phyloP scores from a whole-genome alignment of 208 protist species.

The Leishmania tarentolae region DNA sequence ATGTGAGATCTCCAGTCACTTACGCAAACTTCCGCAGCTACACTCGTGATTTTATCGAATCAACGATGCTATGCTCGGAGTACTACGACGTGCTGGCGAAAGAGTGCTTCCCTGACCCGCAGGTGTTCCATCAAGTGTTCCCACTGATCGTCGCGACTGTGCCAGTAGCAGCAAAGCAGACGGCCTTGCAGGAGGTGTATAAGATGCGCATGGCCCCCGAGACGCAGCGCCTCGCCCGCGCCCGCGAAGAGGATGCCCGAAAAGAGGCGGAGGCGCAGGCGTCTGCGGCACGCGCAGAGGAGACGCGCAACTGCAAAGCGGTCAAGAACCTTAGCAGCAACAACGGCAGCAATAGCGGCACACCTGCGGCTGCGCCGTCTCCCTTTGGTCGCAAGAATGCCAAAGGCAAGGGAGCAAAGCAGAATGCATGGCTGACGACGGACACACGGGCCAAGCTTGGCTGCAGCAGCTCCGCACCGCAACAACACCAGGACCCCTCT shows the following conservation, averaged over 20 bases:
- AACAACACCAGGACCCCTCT: constrained; percentile 18
- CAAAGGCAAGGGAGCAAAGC: constrained; percentile 32
- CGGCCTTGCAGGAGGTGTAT: constrained; percentile 66
- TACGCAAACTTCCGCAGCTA: constrained; percentile 50
- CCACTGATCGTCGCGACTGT: constrained; percentile 77
- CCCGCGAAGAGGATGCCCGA: constrained; percentile 53
- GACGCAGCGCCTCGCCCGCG: constrained; percentile 44
- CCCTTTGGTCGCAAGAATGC: constrained; percentile 6
- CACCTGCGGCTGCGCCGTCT: constrained; percentile 4
- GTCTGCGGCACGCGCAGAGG: constrained; percentile 25
- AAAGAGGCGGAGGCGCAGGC: constrained; percentile 41
- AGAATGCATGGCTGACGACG: constrained; percentile 51
- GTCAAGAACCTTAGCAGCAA: not conserved
- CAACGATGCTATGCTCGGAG: constrained; percentile 53
- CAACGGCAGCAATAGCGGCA: constrained; percentile 3
- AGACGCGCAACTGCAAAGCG: constrained; percentile 16
- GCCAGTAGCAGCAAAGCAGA: constrained; percentile 42
- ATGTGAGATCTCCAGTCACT: constrained; percentile 39
- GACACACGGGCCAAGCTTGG: constrained; percentile 30
- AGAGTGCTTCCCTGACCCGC: constrained; percentile 51
- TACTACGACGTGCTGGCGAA: constrained; percentile 67
- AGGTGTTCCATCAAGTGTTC: constrained; percentile 66
- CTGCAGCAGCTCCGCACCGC: not conserved
- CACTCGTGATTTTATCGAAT: constrained; percentile 71
- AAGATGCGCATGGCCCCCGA: constrained; percentile 82